These are phyloP conservation scores for Mucor ambiguus DNA, from an alignment of 371 early-diverging fungal genomes.

Conservation along the genomic window DNA sequence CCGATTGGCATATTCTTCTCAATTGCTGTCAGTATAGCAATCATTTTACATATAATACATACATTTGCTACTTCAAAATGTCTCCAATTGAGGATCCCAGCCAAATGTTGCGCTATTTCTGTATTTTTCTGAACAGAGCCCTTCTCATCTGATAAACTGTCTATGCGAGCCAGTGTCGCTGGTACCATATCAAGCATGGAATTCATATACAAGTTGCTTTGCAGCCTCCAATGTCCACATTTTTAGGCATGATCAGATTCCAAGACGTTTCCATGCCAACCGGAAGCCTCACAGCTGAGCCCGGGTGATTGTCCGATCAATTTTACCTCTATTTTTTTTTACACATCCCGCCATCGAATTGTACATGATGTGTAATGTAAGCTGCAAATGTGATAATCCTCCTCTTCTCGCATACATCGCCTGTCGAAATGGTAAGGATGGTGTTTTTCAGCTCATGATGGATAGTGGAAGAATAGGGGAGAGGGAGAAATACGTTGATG, in stretches of 20 bases:
- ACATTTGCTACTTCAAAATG: no score
- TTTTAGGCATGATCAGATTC: neutral
- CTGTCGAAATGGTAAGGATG: conserved; percentile 20
- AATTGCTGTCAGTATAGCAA: no score
- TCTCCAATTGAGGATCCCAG: no score
- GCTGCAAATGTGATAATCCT: conserved; percentile 5
- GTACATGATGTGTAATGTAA: conserved; percentile 10
- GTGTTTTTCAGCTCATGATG: neutral
- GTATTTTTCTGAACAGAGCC: no score
- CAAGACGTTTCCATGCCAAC: neutral
- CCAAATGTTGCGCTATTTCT: no score
- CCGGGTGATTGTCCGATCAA: neutral
- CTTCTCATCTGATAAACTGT: no score
- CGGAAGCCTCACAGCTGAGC: neutral
- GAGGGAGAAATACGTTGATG: neutral
- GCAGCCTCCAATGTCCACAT: neutral
- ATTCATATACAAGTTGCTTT: no score
- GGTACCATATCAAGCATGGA: no score
- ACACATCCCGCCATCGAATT: neutral
- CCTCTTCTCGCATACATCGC: conserved; percentile 22
- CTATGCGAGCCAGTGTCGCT: no score
- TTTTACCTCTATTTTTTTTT: neutral
- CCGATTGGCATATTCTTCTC: no score
- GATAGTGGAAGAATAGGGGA: neutral
- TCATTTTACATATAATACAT: no score